Conservation (phyloP, 2,329 filamentous ascomycete species). For the Camillea tinctor region DNA sequence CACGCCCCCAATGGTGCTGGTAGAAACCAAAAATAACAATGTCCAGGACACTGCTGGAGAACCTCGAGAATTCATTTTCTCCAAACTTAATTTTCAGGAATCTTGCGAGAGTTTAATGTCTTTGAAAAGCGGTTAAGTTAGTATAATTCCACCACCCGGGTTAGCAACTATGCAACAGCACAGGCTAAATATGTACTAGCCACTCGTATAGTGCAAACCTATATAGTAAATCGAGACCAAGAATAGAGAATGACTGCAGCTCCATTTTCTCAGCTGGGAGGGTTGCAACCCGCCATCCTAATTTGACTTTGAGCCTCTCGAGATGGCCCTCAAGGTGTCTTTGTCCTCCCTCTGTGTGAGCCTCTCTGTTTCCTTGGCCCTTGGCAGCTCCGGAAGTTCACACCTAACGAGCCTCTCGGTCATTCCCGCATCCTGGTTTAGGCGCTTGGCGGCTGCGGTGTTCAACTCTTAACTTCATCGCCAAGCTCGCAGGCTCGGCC, state of each 20-base stretch:
- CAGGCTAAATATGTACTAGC: background rate
- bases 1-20: background rate
- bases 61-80: background rate
- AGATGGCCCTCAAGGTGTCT: slow-evolving; percentile 16
- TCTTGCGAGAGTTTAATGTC: background rate
- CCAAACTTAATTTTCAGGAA: background rate
- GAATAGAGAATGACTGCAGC: no score
- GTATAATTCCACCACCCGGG: background rate
- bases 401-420: background rate
- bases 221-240: background rate
- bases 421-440: background rate
- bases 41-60: background rate
- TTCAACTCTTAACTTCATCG: background rate
- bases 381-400: background rate
- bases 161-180: background rate
- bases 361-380: background rate
- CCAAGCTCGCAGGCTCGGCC: background rate
- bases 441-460: background rate
- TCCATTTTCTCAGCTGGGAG: background rate
- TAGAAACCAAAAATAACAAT: background rate
- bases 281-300: background rate
- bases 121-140: background rate
- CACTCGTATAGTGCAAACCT: background rate
- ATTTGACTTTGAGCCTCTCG: background rate
- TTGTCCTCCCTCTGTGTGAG: slow-evolving; percentile 3